Conservation (phyloP, 768 basidiomycete species). For the Asterophora lycoperdoides region DNA sequence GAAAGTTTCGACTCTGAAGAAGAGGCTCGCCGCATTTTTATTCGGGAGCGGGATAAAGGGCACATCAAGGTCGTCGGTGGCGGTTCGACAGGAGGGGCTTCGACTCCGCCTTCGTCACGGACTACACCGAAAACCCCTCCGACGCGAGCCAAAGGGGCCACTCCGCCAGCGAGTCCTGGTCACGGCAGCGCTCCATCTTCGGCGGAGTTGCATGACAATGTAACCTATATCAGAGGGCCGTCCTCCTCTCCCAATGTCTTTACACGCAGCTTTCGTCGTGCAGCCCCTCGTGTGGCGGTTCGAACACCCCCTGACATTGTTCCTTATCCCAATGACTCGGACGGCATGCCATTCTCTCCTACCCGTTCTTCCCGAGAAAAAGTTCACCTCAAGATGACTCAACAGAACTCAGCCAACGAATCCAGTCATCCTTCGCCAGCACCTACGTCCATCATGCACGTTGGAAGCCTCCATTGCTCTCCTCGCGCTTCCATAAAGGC, state of each 20-base stretch:
- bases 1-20: slow-evolving; percentile 40
- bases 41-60: slow-evolving; percentile 24
- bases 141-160: background rate
- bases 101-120: background rate
- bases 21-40: slow-evolving; percentile 35
- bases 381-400: background rate
- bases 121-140: background rate
- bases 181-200: background rate
- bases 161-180: background rate
- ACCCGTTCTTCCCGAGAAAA: background rate
- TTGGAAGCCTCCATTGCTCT: too few relatives aligned
- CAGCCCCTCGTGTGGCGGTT: slow-evolving; percentile 21
- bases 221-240: slow-evolving; percentile 13
- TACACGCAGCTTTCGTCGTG: slow-evolving; percentile 4
- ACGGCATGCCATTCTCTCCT: background rate
- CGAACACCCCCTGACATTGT: slow-evolving; percentile 24
- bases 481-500: slow-evolving; percentile 22
- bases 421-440: background rate
- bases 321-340: slow-evolving; percentile 16
- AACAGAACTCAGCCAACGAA: background rate
- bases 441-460: background rate
- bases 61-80: slow-evolving; percentile 24
- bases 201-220: slow-evolving; percentile 8
- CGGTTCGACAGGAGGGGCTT: background rate
- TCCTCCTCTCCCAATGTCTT: slow-evolving; percentile 7